Percentiles rank a stretch among this genome's conserved stretches.
Evolutionary conservation across 2,329 filamentous ascomycete genomes (phyloP).

Genomic region (Colletotrichum melonis): DNA sequence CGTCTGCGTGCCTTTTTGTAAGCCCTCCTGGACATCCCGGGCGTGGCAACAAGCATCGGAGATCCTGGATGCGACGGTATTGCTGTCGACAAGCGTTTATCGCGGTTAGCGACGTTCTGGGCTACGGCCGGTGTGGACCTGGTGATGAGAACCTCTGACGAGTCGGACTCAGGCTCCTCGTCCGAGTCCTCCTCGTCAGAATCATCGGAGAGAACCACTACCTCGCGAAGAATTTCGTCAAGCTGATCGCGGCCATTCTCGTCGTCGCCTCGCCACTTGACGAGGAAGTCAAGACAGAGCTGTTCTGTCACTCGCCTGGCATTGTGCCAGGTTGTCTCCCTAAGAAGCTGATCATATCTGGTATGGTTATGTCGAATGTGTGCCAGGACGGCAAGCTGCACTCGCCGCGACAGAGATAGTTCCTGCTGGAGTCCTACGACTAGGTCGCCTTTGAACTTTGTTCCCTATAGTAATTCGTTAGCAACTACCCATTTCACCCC

Average conservation of each 20-base stretch:
- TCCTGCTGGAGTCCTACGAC: slow-evolving; percentile 68
- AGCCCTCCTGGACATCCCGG: slow-evolving; percentile 15
- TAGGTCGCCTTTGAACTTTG: slow-evolving; percentile 61
- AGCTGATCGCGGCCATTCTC: slow-evolving; percentile 75
- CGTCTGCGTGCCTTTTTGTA: slow-evolving; percentile 24
- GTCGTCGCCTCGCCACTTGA: slow-evolving; percentile 79
- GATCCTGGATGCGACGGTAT: slow-evolving; percentile 24
- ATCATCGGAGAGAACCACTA: slow-evolving; percentile 73
- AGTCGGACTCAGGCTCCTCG: slow-evolving; percentile 47
- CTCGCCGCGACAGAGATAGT: slow-evolving; percentile 69
- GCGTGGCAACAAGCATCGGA: slow-evolving; percentile 5
- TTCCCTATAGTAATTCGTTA: slow-evolving; percentile 52
- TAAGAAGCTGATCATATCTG: slow-evolving; percentile 71
- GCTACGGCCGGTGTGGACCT: slow-evolving; percentile 14
- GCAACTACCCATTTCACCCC: not conserved
- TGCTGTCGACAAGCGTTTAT: slow-evolving; percentile 22
- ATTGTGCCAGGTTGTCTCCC: slow-evolving; percentile 67
- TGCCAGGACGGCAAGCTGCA: slow-evolving; percentile 73
- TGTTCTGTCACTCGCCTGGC: slow-evolving; percentile 71
- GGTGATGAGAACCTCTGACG: slow-evolving; percentile 41
- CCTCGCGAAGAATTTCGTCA: slow-evolving; percentile 74
- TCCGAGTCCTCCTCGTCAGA: slow-evolving; percentile 52
- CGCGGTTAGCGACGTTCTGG: not conserved
- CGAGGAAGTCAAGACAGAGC: slow-evolving; percentile 71
- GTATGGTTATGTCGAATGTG: slow-evolving; percentile 77